A percentile compares a stretch with the other conserved stretches of the same genome.
phyloP scores from a whole-genome alignment of 176 grass and related monocot genomes.

The Zoysia pacifica region DNA sequence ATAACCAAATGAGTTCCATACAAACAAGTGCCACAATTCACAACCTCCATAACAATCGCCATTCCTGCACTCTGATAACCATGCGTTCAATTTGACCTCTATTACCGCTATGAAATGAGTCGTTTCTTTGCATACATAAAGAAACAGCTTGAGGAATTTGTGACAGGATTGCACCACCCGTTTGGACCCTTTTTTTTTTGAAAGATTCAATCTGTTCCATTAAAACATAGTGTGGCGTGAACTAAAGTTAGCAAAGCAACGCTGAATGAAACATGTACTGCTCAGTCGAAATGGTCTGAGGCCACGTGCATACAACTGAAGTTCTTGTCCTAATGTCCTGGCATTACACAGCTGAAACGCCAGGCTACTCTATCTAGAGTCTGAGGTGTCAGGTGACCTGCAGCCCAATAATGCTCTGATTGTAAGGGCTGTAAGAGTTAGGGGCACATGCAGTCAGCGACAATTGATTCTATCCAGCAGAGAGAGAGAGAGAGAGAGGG shows the following conservation, averaged over 20 bases:
- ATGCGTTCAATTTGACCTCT: background rate
- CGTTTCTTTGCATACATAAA: background rate
- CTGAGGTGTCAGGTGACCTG: slow-evolving; percentile 23
- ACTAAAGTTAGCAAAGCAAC: background rate
- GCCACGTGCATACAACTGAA: background rate
- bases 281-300: background rate
- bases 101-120: background rate
- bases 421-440: background rate
- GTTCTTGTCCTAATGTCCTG: background rate
- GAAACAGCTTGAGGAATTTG: background rate
- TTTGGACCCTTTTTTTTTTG: background rate
- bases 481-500: slow-evolving; percentile 5
- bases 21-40: background rate
- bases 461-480: background rate
- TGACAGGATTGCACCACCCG: background rate
- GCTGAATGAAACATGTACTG: background rate
- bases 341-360: background rate
- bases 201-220: background rate
- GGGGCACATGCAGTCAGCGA: background rate
- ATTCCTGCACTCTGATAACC: background rate
- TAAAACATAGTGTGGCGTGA: background rate
- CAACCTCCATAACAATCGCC: background rate
- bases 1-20: slow-evolving; percentile 3
- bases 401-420: slow-evolving; percentile 27
- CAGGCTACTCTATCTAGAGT: slow-evolving; percentile 13